Percentiles rank a stretch among this genome's conserved stretches.
Evolutionary conservation across 495 filamentous ascomycete species (phyloP).

Genomic region (Friedmanniomyces simplex): DNA sequence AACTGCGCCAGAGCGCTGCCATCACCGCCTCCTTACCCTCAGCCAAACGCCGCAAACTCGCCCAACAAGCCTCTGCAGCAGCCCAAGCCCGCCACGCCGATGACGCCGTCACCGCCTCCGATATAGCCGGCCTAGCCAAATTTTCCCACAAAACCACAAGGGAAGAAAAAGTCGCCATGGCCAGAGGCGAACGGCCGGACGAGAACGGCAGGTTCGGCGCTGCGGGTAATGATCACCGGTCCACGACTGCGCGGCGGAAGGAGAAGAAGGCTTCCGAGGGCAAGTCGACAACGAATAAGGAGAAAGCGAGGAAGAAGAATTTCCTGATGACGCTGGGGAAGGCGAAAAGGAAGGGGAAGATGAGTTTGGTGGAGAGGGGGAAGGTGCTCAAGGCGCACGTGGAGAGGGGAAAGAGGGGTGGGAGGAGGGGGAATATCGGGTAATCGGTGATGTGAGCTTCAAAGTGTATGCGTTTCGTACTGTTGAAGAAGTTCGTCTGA

Average conservation of each 20-base stretch:
- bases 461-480: neutral
- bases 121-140: conserved; percentile 64
- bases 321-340: conserved; percentile 96
- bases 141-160: conserved; percentile 63
- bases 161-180: conserved; percentile 71
- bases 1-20: conserved; percentile 64
- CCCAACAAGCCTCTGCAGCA: conserved; percentile 21
- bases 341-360: conserved; percentile 84
- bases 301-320: conserved; percentile 94
- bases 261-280: conserved; percentile 75
- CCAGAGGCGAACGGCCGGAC: conserved; percentile 50
- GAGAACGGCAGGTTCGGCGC: conserved; percentile 37
- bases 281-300: conserved; percentile 94
- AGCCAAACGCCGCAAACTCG: conserved; percentile 22
- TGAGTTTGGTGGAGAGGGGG: conserved; percentile 72
- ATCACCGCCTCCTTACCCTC: conserved; percentile 50
- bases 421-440: conserved; percentile 58
- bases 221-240: conserved; percentile 53
- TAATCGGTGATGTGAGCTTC: neutral
- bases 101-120: conserved; percentile 72
- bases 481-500: too few relatives aligned
- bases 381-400: conserved; percentile 71
- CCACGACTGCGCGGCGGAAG: conserved; percentile 66
- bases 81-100: conserved; percentile 56
- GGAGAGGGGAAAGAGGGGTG: conserved; percentile 73